Base-by-base conservation (phyloP, 768 basidiomycete genomes). In the Dacryopinax primogenitus region DNA sequence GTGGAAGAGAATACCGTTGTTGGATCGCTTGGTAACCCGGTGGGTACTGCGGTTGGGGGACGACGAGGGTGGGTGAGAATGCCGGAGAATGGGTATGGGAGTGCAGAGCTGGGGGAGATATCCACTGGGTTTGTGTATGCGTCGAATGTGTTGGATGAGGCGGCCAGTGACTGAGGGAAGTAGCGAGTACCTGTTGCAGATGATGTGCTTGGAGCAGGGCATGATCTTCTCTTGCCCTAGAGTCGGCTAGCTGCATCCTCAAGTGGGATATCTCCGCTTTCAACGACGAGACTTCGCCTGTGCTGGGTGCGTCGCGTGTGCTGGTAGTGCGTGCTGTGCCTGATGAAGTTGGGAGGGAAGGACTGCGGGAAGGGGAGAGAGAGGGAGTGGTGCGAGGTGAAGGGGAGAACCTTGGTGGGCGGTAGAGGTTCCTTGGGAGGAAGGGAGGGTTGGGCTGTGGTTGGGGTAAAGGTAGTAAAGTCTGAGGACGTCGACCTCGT, bases 41-140 rank as follows among this genome's bases (percentile, higher is more conserved):
- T 6, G 51, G 26, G 26, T 58, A 58, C 51, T 58, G 51, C 51
- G 51, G 51, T 30, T 58, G 51, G 51, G 51, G 51, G 23, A 58
- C 18, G 11, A 58, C 26, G 51, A 58, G 51, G 45, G 45, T 15
- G 3, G 51, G 51, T 13, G 51, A 58, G 51, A 58, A 32, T 7
- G 45, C 45, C 30, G 51, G 51, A 21, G 45, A 13, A 7, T 11
- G 45, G 7, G 45, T 7, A 9, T 47, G 45, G 51, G 13, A 28
- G 23, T 58, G 11, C 26, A 30, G 21, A 15, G 51, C 41, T 4
- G 41, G 41, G 13, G 51, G 51, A 21, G 30, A 58, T 23, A 28
- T 23, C 51, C 51, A 58, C 26, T 58, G 51, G 15, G 51, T 30
- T 58, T 58, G 51, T 26, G 51, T 3, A 6, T 58, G 51, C 18